A percentile compares a stretch with the other conserved stretches of the same genome.
Conservation (phyloP, 257 asterid species). For the Rubia yunnanensis region DNA sequence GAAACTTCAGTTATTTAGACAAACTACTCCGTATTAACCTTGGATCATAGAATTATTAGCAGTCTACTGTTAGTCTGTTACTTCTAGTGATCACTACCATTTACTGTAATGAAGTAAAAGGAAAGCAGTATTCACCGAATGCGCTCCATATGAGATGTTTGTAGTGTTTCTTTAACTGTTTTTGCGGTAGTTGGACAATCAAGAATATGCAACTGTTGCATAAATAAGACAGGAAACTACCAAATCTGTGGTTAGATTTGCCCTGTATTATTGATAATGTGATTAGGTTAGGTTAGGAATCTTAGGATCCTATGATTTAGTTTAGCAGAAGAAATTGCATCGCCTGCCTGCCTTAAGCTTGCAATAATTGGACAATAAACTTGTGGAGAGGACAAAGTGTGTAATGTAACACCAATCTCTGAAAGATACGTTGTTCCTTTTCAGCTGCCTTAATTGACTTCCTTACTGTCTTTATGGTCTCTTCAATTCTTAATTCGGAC, state of each 20-base stretch:
- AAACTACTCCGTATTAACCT: too few species aligned
- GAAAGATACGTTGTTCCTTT: slow-evolving; percentile 7
- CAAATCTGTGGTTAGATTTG: neutral
- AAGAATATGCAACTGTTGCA: neutral
- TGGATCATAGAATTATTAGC: neutral
- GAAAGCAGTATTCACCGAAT: neutral
- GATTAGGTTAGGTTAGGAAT: neutral
- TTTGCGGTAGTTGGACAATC: neutral
- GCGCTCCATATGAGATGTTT: neutral
- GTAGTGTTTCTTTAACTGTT: neutral
- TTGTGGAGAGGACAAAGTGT: slow-evolving; percentile 18
- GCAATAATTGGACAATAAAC: slow-evolving; percentile 5
- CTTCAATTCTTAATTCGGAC: neutral
- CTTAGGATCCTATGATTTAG: neutral
- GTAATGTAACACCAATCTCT: slow-evolving; percentile 19
- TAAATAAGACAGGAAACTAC: neutral
- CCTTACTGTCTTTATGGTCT: neutral
- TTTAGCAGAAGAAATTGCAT: neutral
- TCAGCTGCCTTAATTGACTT: slow-evolving; percentile 17
- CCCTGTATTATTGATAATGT: neutral
- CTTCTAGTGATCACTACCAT: neutral
- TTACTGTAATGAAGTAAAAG: neutral
- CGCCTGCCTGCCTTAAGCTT: slow-evolving; percentile 18
- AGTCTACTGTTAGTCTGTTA: neutral
- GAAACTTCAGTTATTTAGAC: neutral